Evolutionary conservation across 2,329 filamentous ascomycete genomes (phyloP).

Genomic region (Pyrenochaeta sp.): DNA sequence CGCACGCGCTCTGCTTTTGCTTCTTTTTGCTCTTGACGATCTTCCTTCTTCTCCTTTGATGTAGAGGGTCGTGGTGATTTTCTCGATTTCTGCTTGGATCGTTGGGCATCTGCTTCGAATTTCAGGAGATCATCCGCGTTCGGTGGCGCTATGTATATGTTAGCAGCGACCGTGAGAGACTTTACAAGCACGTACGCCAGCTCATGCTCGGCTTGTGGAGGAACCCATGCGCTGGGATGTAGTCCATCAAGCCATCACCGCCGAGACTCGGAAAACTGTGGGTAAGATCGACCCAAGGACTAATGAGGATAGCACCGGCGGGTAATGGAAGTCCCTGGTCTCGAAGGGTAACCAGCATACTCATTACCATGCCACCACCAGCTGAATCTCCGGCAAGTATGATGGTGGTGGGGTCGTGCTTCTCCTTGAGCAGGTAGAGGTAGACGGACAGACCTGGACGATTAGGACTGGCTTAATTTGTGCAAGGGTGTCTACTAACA

Average conservation of each 20-base stretch:
- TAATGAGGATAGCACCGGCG: conserved; percentile 88
- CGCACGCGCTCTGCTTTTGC: conserved; percentile 42
- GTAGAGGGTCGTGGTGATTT: conserved; percentile 11
- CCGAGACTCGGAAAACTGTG: conserved; percentile 95
- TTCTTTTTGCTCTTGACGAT: conserved; percentile 44
- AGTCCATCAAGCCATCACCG: conserved; percentile 76
- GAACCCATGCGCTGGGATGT: conserved; percentile 87
- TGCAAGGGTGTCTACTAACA: conserved; percentile 54
- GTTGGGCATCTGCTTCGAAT: conserved; percentile 43
- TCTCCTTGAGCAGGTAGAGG: conserved; percentile 73
- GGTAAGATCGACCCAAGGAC: conserved; percentile 94
- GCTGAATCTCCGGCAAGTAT: conserved; percentile 92
- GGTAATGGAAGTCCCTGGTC: conserved; percentile 85
- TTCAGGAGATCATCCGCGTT: conserved; percentile 74
- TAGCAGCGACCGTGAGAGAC: not conserved
- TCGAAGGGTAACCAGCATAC: conserved; percentile 78
- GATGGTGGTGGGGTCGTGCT: conserved; percentile 81
- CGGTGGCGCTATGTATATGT: conserved; percentile 66
- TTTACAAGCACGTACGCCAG: conserved; percentile 68
- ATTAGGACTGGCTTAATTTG: conserved; percentile 5
- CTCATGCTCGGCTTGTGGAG: conserved; percentile 85
- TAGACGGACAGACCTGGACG: conserved; percentile 73
- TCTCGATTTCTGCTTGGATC: conserved; percentile 9
- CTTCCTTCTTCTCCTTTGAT: conserved; percentile 24
- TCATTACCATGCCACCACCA: conserved; percentile 87